Percentiles rank a stretch among this genome's conserved stretches.
These are phyloP conservation scores for Guadua angustifolia DNA, from an alignment of 176 grass and related monocot genomes.

Conservation along the genomic window DNA sequence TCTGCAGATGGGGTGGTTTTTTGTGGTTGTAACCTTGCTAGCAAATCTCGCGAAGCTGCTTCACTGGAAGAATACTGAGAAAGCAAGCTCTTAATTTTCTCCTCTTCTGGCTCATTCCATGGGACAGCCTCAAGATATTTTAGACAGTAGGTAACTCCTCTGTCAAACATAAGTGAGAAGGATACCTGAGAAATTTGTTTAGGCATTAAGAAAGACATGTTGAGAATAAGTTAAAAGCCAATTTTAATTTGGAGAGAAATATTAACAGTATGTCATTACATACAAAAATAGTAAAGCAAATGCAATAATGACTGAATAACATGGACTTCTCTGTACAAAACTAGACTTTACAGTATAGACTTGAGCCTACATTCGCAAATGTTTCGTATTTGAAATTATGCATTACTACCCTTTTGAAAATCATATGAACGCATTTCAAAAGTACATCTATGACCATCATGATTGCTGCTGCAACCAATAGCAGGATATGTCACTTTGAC, in stretches of 20 bases:
- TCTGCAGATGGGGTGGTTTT: conserved; percentile 51
- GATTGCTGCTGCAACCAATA: conserved; percentile 14
- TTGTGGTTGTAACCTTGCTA: conserved; percentile 60
- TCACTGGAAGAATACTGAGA: conserved; percentile 55
- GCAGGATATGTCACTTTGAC: neutral
- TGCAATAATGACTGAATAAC: neutral
- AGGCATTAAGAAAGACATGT: conserved; percentile 32
- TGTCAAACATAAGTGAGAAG: conserved; percentile 85
- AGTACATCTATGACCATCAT: neutral
- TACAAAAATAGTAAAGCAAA: conserved; percentile 10
- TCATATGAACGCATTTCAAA: conserved; percentile 6
- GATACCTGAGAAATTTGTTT: conserved; percentile 71
- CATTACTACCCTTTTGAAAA: neutral
- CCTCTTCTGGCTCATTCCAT: conserved; percentile 86
- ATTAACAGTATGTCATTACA: neutral
- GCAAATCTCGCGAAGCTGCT: conserved; percentile 51
- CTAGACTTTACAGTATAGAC: neutral
- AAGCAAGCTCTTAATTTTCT: conserved; percentile 67
- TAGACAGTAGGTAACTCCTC: conserved; percentile 70
- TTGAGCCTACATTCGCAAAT: conserved; percentile 20
- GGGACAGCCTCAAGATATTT: conserved; percentile 84
- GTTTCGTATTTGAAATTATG: neutral
- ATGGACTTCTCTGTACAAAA: conserved; percentile 22
- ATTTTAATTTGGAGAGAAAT: neutral
- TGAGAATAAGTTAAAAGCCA: neutral